Evolutionary conservation across 805 yeast species (phyloP).

Genomic region (Yarrowia hollandica): DNA sequence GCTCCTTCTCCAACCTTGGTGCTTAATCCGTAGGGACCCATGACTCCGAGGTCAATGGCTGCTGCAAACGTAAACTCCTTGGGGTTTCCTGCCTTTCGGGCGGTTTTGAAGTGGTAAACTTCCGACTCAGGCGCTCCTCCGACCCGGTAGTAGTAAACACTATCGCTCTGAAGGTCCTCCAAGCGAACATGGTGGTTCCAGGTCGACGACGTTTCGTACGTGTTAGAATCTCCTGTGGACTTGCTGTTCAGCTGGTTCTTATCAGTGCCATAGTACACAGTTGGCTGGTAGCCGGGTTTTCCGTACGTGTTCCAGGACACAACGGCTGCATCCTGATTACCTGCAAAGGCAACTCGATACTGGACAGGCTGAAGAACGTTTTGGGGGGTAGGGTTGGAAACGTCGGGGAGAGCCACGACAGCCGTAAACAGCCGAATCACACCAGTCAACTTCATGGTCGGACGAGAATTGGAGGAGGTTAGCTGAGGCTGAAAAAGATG

Average conservation of each 20-base stretch:
- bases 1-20: conserved; percentile 20
- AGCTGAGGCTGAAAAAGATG: too few relatives aligned
- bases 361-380: conserved; percentile 21
- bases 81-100: conserved; percentile 30
- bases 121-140: conserved; percentile 32
- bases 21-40: conserved; percentile 30
- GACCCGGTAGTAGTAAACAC: conserved; percentile 39
- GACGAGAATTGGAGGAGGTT: neutral
- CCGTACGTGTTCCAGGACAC: conserved; percentile 37
- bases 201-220: conserved; percentile 36
- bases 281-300: conserved; percentile 33
- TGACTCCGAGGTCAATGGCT: conserved; percentile 26
- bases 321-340: conserved; percentile 4
- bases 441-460: neutral
- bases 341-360: conserved; percentile 21
- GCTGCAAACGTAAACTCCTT: conserved; percentile 27
- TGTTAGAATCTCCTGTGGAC: conserved; percentile 32
- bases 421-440: neutral
- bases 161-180: conserved; percentile 35
- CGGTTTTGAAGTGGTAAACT: conserved; percentile 30
- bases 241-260: conserved; percentile 25
- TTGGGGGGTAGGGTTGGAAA: conserved; percentile 5
- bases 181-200: conserved; percentile 38
- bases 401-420: conserved; percentile 1
- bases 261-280: conserved; percentile 35